These are phyloP conservation scores for Ogataea sp. DNA, from an alignment of 805 yeast species.

Conservation along the genomic window DNA sequence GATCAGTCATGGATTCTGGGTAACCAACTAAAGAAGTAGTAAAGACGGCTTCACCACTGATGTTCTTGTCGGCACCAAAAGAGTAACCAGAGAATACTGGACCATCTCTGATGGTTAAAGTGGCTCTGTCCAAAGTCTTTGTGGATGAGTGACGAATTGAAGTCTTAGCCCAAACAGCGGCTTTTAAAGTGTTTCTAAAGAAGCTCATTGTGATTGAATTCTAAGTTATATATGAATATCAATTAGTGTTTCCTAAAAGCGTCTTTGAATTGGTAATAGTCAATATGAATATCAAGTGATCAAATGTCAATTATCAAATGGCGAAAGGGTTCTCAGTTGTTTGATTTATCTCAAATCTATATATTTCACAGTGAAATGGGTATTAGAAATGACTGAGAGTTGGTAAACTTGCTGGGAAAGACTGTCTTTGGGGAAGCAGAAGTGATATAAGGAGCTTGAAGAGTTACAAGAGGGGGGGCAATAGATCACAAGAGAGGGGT, in stretches of 20 bases:
- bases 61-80: slow-evolving; percentile 89
- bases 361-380: too few species aligned
- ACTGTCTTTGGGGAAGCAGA: too few species aligned
- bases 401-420: too few species aligned
- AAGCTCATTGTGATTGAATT: background rate
- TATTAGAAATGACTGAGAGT: too few species aligned
- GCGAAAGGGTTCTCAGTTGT: too few species aligned
- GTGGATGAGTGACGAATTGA: slow-evolving; percentile 19
- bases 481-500: too few species aligned
- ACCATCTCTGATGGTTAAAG: slow-evolving; percentile 85
- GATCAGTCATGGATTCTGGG: slow-evolving; percentile 97
- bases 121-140: slow-evolving; percentile 63
- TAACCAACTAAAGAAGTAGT: slow-evolving; percentile 97
- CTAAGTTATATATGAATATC: background rate
- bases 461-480: background rate
- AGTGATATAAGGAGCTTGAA: too few species aligned
- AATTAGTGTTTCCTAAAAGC: too few species aligned
- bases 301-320: too few species aligned
- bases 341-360: too few species aligned
- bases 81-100: slow-evolving; percentile 91
- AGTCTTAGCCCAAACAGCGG: background rate
- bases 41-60: slow-evolving; percentile 96
- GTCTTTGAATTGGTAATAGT: too few species aligned
- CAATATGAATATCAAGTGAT: too few species aligned
- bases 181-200: background rate